Percentiles rank a stretch among this genome's conserved stretches.
These are phyloP conservation scores for Dalbergia cochinchinensis DNA, from an alignment of 306 rosid species.

Conservation along the genomic window DNA sequence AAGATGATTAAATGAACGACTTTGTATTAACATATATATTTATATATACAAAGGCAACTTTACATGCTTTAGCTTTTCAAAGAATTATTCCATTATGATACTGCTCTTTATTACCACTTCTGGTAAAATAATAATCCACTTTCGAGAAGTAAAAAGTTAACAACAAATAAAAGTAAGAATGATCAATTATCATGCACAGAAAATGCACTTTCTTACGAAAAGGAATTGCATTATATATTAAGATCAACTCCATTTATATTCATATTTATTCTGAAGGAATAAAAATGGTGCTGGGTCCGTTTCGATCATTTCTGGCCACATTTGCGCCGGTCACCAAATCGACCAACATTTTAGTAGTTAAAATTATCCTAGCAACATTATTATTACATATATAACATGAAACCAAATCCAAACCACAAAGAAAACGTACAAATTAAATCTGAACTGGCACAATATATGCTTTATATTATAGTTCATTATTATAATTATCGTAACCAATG, in stretches of 20 bases:
- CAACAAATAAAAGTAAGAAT: not conserved
- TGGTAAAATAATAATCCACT: conserved; percentile 11
- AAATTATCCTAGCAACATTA: not conserved
- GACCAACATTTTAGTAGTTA: conserved; percentile 26
- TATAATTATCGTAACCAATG: not conserved
- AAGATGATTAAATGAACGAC: conserved; percentile 35
- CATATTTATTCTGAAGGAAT: conserved; percentile 2
- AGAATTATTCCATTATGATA: conserved; percentile 47
- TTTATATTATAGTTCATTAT: not conserved
- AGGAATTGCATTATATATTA: conserved; percentile 25
- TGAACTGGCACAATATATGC: conserved; percentile 11
- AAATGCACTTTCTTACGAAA: conserved; percentile 36
- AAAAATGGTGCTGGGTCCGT: conserved; percentile 37
- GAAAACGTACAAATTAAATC: not conserved
- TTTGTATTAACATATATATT: conserved; percentile 41
- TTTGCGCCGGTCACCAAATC: conserved; percentile 36
- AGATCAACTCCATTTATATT: not conserved
- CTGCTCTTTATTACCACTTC: conserved; percentile 38
- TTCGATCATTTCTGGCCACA: conserved; percentile 36
- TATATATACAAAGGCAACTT: conserved; percentile 31
- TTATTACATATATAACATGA: not conserved
- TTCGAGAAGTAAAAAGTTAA: not conserved
- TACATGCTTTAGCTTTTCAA: conserved; percentile 46
- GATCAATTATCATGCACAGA: not conserved
- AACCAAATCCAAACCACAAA: not conserved